phyloP scores from a whole-genome alignment of 352 stramenopile genomes.

The Phytophthora citrophthora region DNA sequence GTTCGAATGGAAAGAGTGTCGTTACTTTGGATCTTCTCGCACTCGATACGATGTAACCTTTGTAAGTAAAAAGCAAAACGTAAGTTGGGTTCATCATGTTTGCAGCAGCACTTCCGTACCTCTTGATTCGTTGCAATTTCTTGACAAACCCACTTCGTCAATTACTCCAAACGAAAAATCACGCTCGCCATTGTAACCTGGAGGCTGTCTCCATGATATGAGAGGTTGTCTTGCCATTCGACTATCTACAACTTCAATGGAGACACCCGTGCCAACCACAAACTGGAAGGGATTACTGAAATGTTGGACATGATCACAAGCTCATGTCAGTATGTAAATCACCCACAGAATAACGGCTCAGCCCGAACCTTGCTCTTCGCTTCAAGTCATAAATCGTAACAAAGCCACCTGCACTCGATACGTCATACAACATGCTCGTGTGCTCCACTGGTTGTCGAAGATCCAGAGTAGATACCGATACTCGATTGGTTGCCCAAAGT shows the following conservation, averaged over 20 bases:
- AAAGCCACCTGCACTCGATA: conserved; percentile 38
- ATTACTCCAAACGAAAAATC: conserved; percentile 44
- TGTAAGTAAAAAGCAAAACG: neutral
- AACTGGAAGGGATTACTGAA: conserved; percentile 75
- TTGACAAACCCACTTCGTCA: conserved; percentile 53
- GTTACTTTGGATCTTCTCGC: conserved; percentile 42
- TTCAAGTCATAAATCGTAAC: conserved; percentile 72
- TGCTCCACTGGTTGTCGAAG: conserved; percentile 44
- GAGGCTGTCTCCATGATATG: conserved; percentile 62
- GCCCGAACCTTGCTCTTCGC: conserved; percentile 55
- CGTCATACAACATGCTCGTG: conserved; percentile 58
- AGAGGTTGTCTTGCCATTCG: conserved; percentile 67
- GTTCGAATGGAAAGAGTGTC: conserved; percentile 58
- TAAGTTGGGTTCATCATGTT: neutral
- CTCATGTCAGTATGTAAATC: neutral
- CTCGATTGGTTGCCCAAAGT: conserved; percentile 62
- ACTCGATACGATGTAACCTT: conserved; percentile 57
- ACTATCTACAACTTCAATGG: conserved; percentile 73
- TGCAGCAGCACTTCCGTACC: conserved; percentile 22
- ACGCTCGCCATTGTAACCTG: conserved; percentile 22
- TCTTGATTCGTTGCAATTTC: conserved; percentile 32
- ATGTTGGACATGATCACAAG: conserved; percentile 7
- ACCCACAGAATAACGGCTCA: neutral
- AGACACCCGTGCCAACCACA: conserved; percentile 64
- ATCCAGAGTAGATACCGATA: conserved; percentile 54